Base-by-base conservation (phyloP, 306 rosid genomes). In the Alnus glutinosa region DNA sequence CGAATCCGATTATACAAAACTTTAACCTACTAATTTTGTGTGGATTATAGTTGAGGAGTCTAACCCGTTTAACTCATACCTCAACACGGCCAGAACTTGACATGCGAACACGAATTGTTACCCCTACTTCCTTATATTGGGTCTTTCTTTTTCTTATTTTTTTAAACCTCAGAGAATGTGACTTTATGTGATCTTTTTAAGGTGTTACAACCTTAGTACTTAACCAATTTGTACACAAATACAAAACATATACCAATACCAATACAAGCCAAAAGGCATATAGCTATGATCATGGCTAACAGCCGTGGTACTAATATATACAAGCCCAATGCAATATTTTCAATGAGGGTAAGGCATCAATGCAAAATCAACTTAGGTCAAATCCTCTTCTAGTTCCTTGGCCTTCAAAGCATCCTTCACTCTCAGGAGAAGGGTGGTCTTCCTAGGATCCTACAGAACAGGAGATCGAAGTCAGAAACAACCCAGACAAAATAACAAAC, bases 341-440 rank as follows among this genome's bases (percentile, higher is more conserved):
- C 79, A 70, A 72, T 50, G 48, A 55, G 19, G 32, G 66, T 23
- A 23, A 59, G 34, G 12, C 4, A 34, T 13, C 12, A 39, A 63
- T 4, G 70, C 19, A 63, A 34, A 62, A n/a, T 70, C 75, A 57
- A 44, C 73, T 88, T 79, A 88, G 59, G 87, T 85, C 77, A 88
- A 81, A 81, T 88, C 91, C 64, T 81, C 91, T 83, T 83, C 87
- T 80, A 78, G 84, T 84, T 81, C 86, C 74, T 83, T 88, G 61
- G 72, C 80, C 83, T 88, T 78, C 81, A 88, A 77, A 70, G 79
- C 84, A 19, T 88, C 84, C 78, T 85, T 81, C 59, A 76, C 81
- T 76, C 81, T 83, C 44, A 70, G n/a, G 72, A 88, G 58, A 76
- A 88, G 86, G 70, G 73, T 50, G 28, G 86, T 62, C 87, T 83